Evolutionary conservation across 129 eudicot species (phyloP).

Genomic region (Lactuca saligna): DNA sequence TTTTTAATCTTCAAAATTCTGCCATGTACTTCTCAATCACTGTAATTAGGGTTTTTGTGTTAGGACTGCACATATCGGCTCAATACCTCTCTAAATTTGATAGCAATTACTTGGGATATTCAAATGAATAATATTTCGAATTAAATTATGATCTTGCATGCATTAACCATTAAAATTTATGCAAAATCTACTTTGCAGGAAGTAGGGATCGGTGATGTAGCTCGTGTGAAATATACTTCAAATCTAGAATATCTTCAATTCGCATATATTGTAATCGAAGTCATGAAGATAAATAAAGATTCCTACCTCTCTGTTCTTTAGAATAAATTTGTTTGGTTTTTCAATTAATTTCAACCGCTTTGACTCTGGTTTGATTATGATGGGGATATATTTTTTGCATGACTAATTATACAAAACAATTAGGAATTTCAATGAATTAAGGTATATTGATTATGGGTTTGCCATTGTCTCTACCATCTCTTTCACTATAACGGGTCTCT

Average conservation of each 20-base stretch:
- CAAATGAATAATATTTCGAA: neutral
- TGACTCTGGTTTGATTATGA: too few relatives aligned
- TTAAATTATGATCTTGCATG: neutral
- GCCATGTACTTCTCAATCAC: too few relatives aligned
- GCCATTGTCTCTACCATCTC: too few relatives aligned
- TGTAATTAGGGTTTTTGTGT: neutral
- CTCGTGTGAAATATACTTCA: constrained; percentile 52
- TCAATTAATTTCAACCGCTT: too few relatives aligned
- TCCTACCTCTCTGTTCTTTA: too few relatives aligned
- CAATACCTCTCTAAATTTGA: neutral
- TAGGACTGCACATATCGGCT: neutral
- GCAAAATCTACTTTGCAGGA: constrained; percentile 39
- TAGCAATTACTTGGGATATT: neutral
- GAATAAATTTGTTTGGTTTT: too few relatives aligned
- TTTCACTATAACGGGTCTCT: too few relatives aligned
- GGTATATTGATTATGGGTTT: too few relatives aligned
- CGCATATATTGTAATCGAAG: constrained; percentile 86
- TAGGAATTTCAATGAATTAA: too few relatives aligned
- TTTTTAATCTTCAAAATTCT: neutral
- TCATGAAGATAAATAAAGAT: constrained; percentile 24
- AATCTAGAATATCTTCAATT: constrained; percentile 66
- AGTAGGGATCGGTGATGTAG: constrained; percentile 47
- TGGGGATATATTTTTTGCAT: too few relatives aligned
- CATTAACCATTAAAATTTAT: neutral
- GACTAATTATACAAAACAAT: too few relatives aligned